Evolutionary conservation across 495 filamentous ascomycete genomes (phyloP), one percentile per base, ranked within the genome.

Genomic region (Viridothelium virens): DNA sequence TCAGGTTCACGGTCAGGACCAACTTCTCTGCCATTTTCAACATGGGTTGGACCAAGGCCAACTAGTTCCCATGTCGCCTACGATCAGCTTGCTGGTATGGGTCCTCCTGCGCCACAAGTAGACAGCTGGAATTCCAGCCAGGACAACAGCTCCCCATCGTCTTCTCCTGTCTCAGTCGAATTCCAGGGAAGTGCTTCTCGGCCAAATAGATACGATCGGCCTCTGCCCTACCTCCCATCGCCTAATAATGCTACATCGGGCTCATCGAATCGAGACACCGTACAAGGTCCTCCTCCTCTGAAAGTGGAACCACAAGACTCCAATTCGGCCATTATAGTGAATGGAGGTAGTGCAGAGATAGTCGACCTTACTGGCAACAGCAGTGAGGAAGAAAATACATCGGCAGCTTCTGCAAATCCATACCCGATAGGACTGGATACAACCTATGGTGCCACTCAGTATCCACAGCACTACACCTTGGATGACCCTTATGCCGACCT

Each of bases 331-430:
- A 9, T 34, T 11, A n/a, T 31, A 31, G 2, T 41, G 11, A 39
- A 5, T 1, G 38, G 9, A 9, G 34, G 41, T 56, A 10, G 36
- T 0, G 56, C 41, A 14, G 44, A 65, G 10, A 39, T 70, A n/a
- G 53, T 71, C 36, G 71, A 73, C 39, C 66, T 73, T 25, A 71
- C 71, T 25, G 63, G 37, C 25, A 68, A 64, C 63, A 70, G 71
- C 44, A 59, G 64, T 64, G 68, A 70, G 7, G 71, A 73, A n/a
- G 66, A 70, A n/a, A 65, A 69, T n/a, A 16, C 68, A 0, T 56
- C n/a, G 2, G 66, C 31, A 66, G 62, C 64, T 68, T 3, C 53
- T 59, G n/a, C 50, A 44, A 63, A 4, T 48, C 68, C 18, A 33
- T 53, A n/a, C 41, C 46, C 38, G 63, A 68, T 39, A 67, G 63